Conservation (phyloP, 371 early-diverging fungal genomes). For the Mucor saturninus region DNA sequence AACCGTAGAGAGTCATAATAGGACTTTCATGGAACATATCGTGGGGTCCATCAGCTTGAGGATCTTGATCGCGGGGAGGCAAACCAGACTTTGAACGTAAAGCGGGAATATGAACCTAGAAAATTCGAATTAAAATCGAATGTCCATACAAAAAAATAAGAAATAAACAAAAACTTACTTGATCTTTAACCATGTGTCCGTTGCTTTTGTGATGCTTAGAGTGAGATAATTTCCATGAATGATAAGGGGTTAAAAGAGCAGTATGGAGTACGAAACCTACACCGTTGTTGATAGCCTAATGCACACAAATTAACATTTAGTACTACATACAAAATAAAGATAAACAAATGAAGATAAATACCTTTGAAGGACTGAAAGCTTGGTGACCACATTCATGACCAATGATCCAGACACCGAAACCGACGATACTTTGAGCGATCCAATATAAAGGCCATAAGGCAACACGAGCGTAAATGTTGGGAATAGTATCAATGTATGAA, state of each 20-base stretch:
- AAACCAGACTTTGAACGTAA: slow-evolving; percentile 60
- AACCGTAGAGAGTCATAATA: slow-evolving; percentile 58
- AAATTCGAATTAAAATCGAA: not conserved
- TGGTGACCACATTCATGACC: slow-evolving; percentile 91
- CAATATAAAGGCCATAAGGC: slow-evolving; percentile 81
- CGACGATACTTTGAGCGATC: slow-evolving; percentile 78
- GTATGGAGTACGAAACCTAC: slow-evolving; percentile 86
- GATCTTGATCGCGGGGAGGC: slow-evolving; percentile 37
- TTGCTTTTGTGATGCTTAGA: slow-evolving; percentile 86
- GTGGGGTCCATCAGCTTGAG: slow-evolving; percentile 47
- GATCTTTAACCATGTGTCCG: slow-evolving; percentile 82
- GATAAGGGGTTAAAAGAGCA: slow-evolving; percentile 82
- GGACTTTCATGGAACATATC: slow-evolving; percentile 69
- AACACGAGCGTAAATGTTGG: slow-evolving; percentile 49
- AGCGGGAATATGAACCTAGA: slow-evolving; percentile 78
- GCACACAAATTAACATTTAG: not conserved
- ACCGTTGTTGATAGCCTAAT: slow-evolving; percentile 68
- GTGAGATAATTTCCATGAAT: slow-evolving; percentile 75
- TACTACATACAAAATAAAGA: not conserved
- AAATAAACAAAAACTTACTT: slow-evolving; percentile 35
- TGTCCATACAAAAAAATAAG: no score
- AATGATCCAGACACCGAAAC: slow-evolving; percentile 88
- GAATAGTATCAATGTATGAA: slow-evolving; percentile 65
- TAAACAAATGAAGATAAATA: not conserved
- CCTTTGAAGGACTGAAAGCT: slow-evolving; percentile 76